These are phyloP conservation scores for Magnolia kwangsiensis DNA, from an alignment of 164 flowering plant genomes.

Conservation along the genomic window DNA sequence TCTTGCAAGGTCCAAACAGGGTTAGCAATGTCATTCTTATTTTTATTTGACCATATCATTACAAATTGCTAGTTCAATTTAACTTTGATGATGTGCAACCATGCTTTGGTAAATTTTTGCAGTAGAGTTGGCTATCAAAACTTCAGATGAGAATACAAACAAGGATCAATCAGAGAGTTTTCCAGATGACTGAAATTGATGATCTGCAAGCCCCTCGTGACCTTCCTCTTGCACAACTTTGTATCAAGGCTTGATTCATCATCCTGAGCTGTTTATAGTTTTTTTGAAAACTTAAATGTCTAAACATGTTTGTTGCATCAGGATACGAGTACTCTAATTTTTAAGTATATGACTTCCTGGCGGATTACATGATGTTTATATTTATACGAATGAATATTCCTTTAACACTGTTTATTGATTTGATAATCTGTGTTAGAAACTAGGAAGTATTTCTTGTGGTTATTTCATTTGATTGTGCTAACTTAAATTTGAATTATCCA, in stretches of 20 bases:
- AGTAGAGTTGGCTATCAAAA: constrained; percentile 53
- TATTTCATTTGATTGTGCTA: too few species aligned
- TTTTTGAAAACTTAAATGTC: neutral
- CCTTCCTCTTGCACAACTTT: constrained; percentile 78
- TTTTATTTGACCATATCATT: neutral
- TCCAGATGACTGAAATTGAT: constrained; percentile 72
- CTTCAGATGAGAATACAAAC: constrained; percentile 36
- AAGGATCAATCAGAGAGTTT: constrained; percentile 46
- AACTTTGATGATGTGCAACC: neutral
- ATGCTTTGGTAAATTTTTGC: constrained; percentile 17
- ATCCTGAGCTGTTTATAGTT: constrained; percentile 6
- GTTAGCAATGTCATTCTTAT: constrained; percentile 33
- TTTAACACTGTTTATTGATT: too few species aligned
- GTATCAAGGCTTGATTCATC: constrained; percentile 62
- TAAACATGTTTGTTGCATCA: constrained; percentile 22
- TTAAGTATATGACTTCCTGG: too few species aligned
- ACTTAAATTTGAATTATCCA: too few species aligned
- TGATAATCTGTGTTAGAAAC: too few species aligned
- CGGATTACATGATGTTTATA: too few species aligned
- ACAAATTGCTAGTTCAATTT: neutral
- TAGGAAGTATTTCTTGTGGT: too few species aligned
- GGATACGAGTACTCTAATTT: constrained; percentile 60
- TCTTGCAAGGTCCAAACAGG: constrained; percentile 68
- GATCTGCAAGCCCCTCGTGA: constrained; percentile 78
- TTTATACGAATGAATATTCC: too few species aligned